phyloP scores from a whole-genome alignment of 2,329 filamentous ascomycete species.

The Alternaria postmessia region DNA sequence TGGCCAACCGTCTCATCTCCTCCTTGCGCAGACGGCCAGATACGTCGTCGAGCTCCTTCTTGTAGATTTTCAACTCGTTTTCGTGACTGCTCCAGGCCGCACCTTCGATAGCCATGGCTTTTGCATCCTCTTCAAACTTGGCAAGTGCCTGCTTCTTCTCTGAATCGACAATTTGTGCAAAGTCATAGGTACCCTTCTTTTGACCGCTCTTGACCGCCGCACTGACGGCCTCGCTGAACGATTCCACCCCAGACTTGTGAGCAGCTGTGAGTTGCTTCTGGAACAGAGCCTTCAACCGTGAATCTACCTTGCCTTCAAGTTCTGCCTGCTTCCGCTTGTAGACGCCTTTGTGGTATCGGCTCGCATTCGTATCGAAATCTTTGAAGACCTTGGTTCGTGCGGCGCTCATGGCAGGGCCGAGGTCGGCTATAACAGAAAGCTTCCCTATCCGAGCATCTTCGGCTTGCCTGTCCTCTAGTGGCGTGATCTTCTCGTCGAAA shows the following conservation, averaged over 20 bases:
- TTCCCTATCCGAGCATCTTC: constrained; percentile 77
- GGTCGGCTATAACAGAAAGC: constrained; percentile 73
- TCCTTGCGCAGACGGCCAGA: constrained; percentile 87
- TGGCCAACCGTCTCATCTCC: constrained; percentile 93
- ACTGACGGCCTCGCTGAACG: constrained; percentile 89
- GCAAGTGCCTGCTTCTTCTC: constrained; percentile 81
- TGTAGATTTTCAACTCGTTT: constrained; percentile 79
- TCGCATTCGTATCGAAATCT: constrained; percentile 89
- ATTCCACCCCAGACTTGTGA: constrained; percentile 84
- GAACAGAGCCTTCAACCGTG: constrained; percentile 86
- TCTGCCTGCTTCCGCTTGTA: constrained; percentile 86
- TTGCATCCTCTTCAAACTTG: constrained; percentile 78
- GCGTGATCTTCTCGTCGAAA: constrained; percentile 83
- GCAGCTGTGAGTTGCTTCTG: constrained; percentile 86
- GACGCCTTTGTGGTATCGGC: constrained; percentile 95
- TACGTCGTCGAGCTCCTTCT: constrained; percentile 90
- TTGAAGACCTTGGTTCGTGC: constrained; percentile 78
- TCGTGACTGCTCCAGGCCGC: constrained; percentile 88
- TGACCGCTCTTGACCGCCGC: constrained; percentile 88
- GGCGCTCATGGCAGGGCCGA: constrained; percentile 76
- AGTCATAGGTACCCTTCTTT: constrained; percentile 94
- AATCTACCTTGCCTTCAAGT: constrained; percentile 84
- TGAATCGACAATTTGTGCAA: constrained; percentile 87
- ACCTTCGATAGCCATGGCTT: constrained; percentile 77
- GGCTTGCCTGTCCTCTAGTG: constrained; percentile 85